Percentiles rank a stretch among this genome's conserved stretches.
Conservation (phyloP, 768 basidiomycete genomes). For the Tulasnella sp. region DNA sequence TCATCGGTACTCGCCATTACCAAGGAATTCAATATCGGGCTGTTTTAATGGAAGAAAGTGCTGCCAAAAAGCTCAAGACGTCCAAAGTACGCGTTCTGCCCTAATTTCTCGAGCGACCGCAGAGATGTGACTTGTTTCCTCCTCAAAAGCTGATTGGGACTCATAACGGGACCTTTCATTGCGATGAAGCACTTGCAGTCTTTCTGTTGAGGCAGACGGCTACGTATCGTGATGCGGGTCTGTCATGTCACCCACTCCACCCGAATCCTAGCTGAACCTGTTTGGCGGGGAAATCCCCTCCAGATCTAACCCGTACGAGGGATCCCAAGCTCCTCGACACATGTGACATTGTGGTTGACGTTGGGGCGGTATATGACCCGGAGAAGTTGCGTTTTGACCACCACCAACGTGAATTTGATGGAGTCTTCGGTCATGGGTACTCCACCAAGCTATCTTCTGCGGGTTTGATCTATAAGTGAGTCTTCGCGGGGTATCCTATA, state of each 20-base stretch:
- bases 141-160: conserved; percentile 73
- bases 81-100: conserved; percentile 11
- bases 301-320: conserved; percentile 67
- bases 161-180: conserved; percentile 94
- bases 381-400: conserved; percentile 82
- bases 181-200: conserved; percentile 93
- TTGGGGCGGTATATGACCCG: conserved; percentile 88
- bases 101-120: background rate
- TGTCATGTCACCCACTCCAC: conserved; percentile 30
- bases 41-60: conserved; percentile 15
- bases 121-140: background rate
- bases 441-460: conserved; percentile 87
- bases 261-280: background rate
- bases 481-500: background rate
- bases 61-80: conserved; percentile 19
- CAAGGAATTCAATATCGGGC: background rate
- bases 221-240: conserved; percentile 72
- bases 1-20: background rate
- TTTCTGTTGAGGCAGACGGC: conserved; percentile 78
- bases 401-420: conserved; percentile 89
- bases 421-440: conserved; percentile 85
- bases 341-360: conserved; percentile 94
- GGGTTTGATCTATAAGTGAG: conserved; percentile 92
- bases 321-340: conserved; percentile 66
- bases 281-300: background rate